Base-by-base conservation (phyloP, 108 stramenopile species). In the Bacterosira constricta region DNA sequence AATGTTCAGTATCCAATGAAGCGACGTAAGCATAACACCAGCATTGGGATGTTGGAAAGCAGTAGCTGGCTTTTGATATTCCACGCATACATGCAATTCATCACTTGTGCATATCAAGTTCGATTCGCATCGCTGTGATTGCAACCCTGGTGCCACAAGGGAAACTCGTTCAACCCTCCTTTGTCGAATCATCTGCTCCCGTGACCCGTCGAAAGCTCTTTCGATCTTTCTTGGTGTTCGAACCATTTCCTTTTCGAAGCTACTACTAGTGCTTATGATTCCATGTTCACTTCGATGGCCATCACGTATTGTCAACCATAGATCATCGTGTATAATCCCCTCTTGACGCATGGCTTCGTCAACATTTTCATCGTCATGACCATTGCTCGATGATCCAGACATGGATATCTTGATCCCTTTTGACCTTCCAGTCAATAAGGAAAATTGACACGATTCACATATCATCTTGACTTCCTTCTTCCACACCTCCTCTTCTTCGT, bases 41-140 rank as follows among this genome's bases (percentile, higher is more conserved):
- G 84, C 71, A 73, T 90, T 92, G 21, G 91, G 91, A 76, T 92
- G 91, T 26, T 71, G 85, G 61, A 92, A 92, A 34, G 91, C 91
- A 42, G 55, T 66, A 42, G 85, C 83, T 51, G 91, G 85, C 51
- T 92, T 92, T 51, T 76, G 45, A 53, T 89, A 90, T 20, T 58
- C 68, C 9, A 92, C 35, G 34, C 35, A 20, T 20, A 79, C 59
- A 25, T 52, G 20, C 36, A 12, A 8, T 45, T 60, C 23, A 27
- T 34, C 11, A n/a, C 3, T 29, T 4, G 0, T 55, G 20, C 23
- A 13, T 6, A 36, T 27, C 5, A 44, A 63, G 10, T 21, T 45
- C 3, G 29, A 10, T 8, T 57, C 56, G n/a, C 20, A 25, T 57
- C 12, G 21, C 31, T 13, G 12, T 8, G 20, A 5, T 30, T 15